These are phyloP conservation scores for Mrakiaceae sp. DNA, from an alignment of 1,284 basidiomycete species.

Conservation along the genomic window DNA sequence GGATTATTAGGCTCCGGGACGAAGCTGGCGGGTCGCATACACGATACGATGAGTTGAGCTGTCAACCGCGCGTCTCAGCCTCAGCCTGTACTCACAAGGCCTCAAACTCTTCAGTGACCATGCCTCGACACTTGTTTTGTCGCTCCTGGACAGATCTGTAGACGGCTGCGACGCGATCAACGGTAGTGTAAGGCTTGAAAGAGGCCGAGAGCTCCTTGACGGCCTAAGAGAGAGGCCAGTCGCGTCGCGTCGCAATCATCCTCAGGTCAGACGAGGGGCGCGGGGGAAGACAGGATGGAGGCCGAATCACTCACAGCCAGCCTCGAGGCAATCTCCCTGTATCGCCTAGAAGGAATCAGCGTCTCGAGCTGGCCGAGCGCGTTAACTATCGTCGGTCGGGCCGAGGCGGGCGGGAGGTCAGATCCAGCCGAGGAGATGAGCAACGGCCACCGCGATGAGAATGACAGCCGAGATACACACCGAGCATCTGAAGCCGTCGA, in stretches of 20 bases:
- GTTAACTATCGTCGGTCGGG: conserved; percentile 46
- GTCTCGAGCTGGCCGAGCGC: conserved; percentile 69
- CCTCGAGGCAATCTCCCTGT: conserved; percentile 70
- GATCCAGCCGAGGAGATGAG: too few species aligned
- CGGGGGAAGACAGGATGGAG: neutral
- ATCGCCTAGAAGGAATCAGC: conserved; percentile 62
- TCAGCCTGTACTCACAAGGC: conserved; percentile 52
- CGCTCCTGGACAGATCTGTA: conserved; percentile 67
- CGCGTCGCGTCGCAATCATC: neutral
- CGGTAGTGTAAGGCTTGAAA: conserved; percentile 62
- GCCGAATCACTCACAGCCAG: conserved; percentile 47
- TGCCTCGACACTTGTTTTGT: conserved; percentile 60
- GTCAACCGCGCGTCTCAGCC: neutral
- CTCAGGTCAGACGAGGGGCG: conserved; percentile 13
- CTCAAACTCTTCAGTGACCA: conserved; percentile 80
- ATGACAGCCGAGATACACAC: conserved; percentile 39
- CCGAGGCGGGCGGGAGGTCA: too few species aligned
- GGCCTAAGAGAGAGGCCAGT: conserved; percentile 43
- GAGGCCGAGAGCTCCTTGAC: conserved; percentile 69
- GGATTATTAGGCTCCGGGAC: conserved; percentile 61
- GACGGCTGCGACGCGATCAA: conserved; percentile 62
- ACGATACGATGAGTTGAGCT: neutral
- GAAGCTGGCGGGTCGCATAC: conserved; percentile 43
- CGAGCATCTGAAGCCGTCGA: conserved; percentile 86
- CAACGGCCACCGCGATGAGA: too few species aligned